phyloP scores from a whole-genome alignment of 1,139 yeast species.

The Wickerhamomyces sp. region DNA sequence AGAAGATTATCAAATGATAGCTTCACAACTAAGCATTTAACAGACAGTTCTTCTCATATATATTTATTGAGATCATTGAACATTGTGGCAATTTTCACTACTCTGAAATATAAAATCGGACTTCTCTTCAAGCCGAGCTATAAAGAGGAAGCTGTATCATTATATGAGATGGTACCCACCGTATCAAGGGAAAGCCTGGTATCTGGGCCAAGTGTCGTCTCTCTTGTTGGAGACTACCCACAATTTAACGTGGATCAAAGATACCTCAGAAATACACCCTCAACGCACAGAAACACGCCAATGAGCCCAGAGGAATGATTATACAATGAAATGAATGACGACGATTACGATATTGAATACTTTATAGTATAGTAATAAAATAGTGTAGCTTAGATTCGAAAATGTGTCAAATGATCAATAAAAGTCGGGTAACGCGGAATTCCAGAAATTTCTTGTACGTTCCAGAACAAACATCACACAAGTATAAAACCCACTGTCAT shows the following conservation, averaged over 20 bases:
- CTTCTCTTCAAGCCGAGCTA: background rate
- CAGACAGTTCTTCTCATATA: constrained; percentile 9
- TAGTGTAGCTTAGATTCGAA: too few species aligned
- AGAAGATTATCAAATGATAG: constrained; percentile 31
- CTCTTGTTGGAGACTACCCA: constrained; percentile 22
- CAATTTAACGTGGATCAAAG: constrained; percentile 23
- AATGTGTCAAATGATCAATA: background rate
- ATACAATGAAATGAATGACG: too few species aligned
- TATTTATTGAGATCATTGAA: constrained; percentile 21
- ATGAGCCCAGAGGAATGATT: too few species aligned
- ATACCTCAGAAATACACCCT: constrained; percentile 22
- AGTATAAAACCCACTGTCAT: background rate
- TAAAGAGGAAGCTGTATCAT: constrained; percentile 4
- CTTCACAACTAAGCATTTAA: constrained; percentile 13
- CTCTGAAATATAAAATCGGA: background rate
- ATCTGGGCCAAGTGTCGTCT: constrained; percentile 14
- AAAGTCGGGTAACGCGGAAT: background rate
- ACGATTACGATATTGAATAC: too few species aligned
- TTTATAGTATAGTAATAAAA: too few species aligned
- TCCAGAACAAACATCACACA: background rate
- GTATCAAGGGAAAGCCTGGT: constrained; percentile 2
- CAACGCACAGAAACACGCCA: constrained; percentile 8
- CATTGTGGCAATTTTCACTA: constrained; percentile 11
- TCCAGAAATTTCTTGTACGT: constrained; percentile 3
- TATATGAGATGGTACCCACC: constrained; percentile 9